phyloP scores from a whole-genome alignment of 2,329 filamentous ascomycete genomes.

The Diaporthe citriasiana region DNA sequence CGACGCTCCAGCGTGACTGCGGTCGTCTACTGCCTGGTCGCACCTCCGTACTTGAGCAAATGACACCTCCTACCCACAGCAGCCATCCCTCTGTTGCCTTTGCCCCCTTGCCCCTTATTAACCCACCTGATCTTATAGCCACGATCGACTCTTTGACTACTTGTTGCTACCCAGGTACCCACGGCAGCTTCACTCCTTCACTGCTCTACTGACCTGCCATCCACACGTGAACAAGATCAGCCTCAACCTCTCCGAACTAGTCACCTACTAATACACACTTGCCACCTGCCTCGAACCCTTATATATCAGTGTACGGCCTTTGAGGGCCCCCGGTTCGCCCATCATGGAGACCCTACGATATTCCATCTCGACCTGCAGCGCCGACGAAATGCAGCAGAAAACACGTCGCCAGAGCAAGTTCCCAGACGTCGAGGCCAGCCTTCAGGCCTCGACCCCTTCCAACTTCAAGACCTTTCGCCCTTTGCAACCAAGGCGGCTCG shows the following conservation, averaged over 20 bases:
- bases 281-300: constrained; percentile 11
- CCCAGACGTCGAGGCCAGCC: constrained; percentile 32
- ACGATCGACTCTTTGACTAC: background rate
- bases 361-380: background rate
- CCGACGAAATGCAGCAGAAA: constrained; percentile 33
- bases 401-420: constrained; percentile 34
- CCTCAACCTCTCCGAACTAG: background rate
- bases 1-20: background rate
- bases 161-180: background rate
- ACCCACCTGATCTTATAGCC: constrained; percentile 17
- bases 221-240: constrained; percentile 25
- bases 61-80: background rate
- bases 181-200: background rate
- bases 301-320: constrained; percentile 26
- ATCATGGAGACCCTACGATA: constrained; percentile 18
- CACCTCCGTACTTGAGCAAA: constrained; percentile 11
- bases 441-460: constrained; percentile 13
- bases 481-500: constrained; percentile 2
- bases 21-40: background rate
- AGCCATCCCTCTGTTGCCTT: background rate
- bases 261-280: background rate
- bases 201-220: constrained; percentile 14
- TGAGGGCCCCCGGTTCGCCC: background rate
- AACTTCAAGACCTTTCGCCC: constrained; percentile 5
- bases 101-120: background rate